These are phyloP conservation scores for Pseudoturritis turrita DNA, from an alignment of 345 rosid species.

Conservation along the genomic window DNA sequence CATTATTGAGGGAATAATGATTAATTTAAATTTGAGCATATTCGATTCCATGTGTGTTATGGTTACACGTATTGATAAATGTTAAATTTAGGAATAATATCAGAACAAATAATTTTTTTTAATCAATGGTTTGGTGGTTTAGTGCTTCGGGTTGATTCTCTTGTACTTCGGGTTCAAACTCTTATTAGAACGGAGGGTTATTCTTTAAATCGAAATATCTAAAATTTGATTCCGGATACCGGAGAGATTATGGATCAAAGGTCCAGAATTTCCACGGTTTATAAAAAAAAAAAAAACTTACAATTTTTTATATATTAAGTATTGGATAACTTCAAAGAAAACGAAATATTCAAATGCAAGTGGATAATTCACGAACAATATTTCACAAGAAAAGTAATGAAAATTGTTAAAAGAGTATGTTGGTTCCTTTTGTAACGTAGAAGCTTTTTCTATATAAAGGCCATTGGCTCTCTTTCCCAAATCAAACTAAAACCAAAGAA, in stretches of 20 bases:
- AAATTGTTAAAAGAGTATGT: neutral
- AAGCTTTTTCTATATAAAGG: conserved; percentile 14
- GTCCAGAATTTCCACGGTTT: no score
- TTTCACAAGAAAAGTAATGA: neutral
- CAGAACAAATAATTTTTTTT: no score
- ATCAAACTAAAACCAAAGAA: conserved; percentile 13
- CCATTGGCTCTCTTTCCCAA: neutral
- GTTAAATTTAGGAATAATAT: neutral
- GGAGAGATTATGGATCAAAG: no score
- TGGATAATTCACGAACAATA: neutral
- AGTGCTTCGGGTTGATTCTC: no score
- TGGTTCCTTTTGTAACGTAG: conserved; percentile 1
- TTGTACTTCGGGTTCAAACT: no score
- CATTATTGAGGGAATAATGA: conserved; percentile 1
- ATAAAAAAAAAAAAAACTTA: no score
- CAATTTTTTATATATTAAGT: neutral
- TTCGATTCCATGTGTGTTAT: neutral
- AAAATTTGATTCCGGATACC: no score
- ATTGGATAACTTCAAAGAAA: neutral
- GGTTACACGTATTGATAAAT: neutral
- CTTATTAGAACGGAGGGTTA: no score
- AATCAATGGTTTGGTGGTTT: no score
- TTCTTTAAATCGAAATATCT: no score
- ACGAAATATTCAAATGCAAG: neutral
- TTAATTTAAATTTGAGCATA: neutral